These are phyloP conservation scores for Mallotus japonicus DNA, from an alignment of 441 rosid genomes.

Conservation along the genomic window DNA sequence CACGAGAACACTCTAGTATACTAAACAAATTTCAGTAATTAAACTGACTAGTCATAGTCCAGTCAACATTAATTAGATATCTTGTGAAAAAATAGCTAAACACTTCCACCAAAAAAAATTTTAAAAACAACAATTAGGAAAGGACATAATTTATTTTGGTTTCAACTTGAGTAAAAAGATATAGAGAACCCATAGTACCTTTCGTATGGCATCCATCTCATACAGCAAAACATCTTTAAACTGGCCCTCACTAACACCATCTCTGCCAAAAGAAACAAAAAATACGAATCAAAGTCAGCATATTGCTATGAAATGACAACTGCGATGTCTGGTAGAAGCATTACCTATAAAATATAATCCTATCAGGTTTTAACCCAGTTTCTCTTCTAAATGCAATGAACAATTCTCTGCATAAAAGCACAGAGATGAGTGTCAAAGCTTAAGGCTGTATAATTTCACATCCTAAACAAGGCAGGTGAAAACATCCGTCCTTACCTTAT, in stretches of 20 bases:
- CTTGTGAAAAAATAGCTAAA: too few species aligned
- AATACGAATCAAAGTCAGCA: not conserved
- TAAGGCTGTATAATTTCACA: too few species aligned
- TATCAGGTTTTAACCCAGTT: constrained; percentile 44
- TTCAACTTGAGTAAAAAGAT: not conserved
- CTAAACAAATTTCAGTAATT: not conserved
- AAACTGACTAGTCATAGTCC: not conserved
- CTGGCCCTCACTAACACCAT: constrained; percentile 88
- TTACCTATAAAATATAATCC: constrained; percentile 77
- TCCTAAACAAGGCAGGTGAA: not conserved
- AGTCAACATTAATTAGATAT: not conserved
- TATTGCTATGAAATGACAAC: not conserved
- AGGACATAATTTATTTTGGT: not conserved
- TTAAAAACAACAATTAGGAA: too few species aligned
- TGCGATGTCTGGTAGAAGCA: not conserved
- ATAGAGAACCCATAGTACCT: constrained; percentile 30
- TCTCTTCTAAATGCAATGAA: constrained; percentile 43
- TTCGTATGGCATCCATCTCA: constrained; percentile 61
- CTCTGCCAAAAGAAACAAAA: constrained; percentile 41
- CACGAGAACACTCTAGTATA: not conserved
- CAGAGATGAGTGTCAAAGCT: not conserved
- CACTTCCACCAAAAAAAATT: too few species aligned
- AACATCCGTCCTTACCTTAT: constrained; percentile 40
- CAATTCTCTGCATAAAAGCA: constrained; percentile 46
- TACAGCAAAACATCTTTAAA: constrained; percentile 61